Percentiles rank a stretch among this genome's conserved stretches.
Conservation (phyloP, 2,329 filamentous ascomycete species). For the Torrubiella hemipterigena region DNA sequence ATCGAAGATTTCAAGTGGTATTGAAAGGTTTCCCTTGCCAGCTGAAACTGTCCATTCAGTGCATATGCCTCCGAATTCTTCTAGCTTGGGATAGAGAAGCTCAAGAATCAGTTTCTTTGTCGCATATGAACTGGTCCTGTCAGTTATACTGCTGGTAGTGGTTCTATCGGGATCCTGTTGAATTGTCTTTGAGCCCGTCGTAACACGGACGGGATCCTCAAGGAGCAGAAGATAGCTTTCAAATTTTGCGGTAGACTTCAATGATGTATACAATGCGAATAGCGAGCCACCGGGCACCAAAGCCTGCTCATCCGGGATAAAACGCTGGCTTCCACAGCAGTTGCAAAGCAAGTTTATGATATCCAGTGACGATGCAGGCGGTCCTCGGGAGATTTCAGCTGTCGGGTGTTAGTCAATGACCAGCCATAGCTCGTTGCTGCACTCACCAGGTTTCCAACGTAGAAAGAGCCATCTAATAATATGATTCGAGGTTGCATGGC, state of each 20-base stretch:
- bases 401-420: conserved; percentile 4
- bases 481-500: conserved; percentile 54
- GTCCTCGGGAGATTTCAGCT: conserved; percentile 6
- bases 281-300: conserved; percentile 34
- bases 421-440: not conserved
- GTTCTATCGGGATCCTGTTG: too few relatives aligned
- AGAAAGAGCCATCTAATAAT: conserved; percentile 72
- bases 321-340: conserved; percentile 44
- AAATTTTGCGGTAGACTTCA: conserved; percentile 29
- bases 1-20: conserved; percentile 40
- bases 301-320: conserved; percentile 18
- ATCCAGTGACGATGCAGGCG: conserved; percentile 51
- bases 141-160: too few relatives aligned
- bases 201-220: conserved; percentile 18
- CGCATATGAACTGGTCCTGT: conserved; percentile 22
- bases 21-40: conserved; percentile 32
- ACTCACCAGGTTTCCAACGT: conserved; percentile 70
- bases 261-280: conserved; percentile 33
- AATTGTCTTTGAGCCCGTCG: too few relatives aligned
- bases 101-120: conserved; percentile 41
- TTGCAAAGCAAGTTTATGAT: conserved; percentile 57
- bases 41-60: conserved; percentile 32
- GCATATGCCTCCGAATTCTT: conserved; percentile 34
- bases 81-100: conserved; percentile 38
- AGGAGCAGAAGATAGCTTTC: conserved; percentile 45